Conservation (phyloP, 129 eudicot species). For the Heracleum sosnowskyi region DNA sequence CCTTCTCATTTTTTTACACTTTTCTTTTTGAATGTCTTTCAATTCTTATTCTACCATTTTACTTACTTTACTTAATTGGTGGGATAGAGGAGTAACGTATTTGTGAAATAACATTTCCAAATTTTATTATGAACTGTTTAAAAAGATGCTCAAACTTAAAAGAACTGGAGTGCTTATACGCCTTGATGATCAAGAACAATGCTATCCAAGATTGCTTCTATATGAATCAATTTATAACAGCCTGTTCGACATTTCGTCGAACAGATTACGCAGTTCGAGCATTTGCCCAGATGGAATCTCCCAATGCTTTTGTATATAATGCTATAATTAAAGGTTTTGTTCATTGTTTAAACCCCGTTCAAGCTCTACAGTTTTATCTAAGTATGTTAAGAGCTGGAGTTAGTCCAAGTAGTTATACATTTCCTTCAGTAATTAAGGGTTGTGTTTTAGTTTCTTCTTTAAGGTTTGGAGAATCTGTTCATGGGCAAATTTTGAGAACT, state of each 20-base stretch:
- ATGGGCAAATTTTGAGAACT: slow-evolving; percentile 54
- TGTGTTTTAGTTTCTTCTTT: slow-evolving; percentile 27
- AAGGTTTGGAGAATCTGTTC: slow-evolving; percentile 50
- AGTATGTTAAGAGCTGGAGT: slow-evolving; percentile 49
- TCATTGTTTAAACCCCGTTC: slow-evolving; percentile 39
- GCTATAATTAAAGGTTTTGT: slow-evolving; percentile 62
- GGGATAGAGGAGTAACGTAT: no score
- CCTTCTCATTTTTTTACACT: no score
- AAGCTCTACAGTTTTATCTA: slow-evolving; percentile 38
- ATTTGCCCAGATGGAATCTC: slow-evolving; percentile 43
- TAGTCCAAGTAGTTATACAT: slow-evolving; percentile 60
- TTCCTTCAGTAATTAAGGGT: slow-evolving; percentile 55
- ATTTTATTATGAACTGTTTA: slow-evolving; percentile 12
- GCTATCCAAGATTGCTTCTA: slow-evolving; percentile 52
- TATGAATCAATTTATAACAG: slow-evolving; percentile 57
- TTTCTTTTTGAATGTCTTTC: no score
- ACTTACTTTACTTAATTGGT: no score
- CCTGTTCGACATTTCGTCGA: slow-evolving; percentile 37
- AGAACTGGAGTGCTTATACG: slow-evolving; percentile 45
- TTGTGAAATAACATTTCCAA: no score
- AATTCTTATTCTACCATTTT: no score
- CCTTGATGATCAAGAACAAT: slow-evolving; percentile 54
- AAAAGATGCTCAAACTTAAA: slow-evolving; percentile 39
- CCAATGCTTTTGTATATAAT: slow-evolving; percentile 67
- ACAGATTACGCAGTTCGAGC: slow-evolving; percentile 49